phyloP scores from a whole-genome alignment of 1,139 yeast species.

The Saccharomyces pastorianus region DNA sequence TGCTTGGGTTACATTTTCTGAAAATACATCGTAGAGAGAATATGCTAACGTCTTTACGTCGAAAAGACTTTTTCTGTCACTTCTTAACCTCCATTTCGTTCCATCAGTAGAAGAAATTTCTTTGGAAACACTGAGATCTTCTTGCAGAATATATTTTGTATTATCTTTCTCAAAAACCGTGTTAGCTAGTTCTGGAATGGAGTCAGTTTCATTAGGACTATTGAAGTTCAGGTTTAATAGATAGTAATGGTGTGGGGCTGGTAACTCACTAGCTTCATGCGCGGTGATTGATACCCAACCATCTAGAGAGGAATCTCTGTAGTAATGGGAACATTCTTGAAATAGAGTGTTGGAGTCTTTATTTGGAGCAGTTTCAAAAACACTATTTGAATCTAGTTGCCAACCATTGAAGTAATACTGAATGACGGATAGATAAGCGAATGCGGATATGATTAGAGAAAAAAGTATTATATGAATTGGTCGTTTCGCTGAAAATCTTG shows the following conservation, averaged over 20 bases:
- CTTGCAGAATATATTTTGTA: slow-evolving; percentile 23
- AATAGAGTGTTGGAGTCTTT: slow-evolving; percentile 16
- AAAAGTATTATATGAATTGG: slow-evolving; percentile 85
- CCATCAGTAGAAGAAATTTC: slow-evolving; percentile 36
- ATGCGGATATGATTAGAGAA: slow-evolving; percentile 67
- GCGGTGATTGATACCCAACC: slow-evolving; percentile 18
- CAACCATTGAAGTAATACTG: slow-evolving; percentile 55
- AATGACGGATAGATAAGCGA: slow-evolving; percentile 73
- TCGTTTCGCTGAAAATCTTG: slow-evolving; percentile 64
- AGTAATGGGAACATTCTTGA: slow-evolving; percentile 26
- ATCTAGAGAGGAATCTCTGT: slow-evolving; percentile 14
- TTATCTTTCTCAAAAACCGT: slow-evolving; percentile 17
- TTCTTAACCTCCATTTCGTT: slow-evolving; percentile 50
- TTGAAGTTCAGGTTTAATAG: slow-evolving; percentile 25
- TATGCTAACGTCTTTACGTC: slow-evolving; percentile 57
- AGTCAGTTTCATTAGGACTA: slow-evolving; percentile 9
- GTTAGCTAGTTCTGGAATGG: slow-evolving; percentile 20
- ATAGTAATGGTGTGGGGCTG: slow-evolving; percentile 22
- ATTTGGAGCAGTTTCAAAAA: slow-evolving; percentile 13
- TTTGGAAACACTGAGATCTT: slow-evolving; percentile 15
- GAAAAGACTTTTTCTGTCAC: slow-evolving; percentile 56
- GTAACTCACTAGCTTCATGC: slow-evolving; percentile 15
- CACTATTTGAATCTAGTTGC: slow-evolving; percentile 21
- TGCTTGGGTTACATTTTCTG: slow-evolving; percentile 58
- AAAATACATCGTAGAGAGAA: slow-evolving; percentile 40